A percentile compares a stretch with the other conserved stretches of the same genome.
Evolutionary conservation across 192 early-diverging fungal species (phyloP).

Genomic region (Coemansia sp.): DNA sequence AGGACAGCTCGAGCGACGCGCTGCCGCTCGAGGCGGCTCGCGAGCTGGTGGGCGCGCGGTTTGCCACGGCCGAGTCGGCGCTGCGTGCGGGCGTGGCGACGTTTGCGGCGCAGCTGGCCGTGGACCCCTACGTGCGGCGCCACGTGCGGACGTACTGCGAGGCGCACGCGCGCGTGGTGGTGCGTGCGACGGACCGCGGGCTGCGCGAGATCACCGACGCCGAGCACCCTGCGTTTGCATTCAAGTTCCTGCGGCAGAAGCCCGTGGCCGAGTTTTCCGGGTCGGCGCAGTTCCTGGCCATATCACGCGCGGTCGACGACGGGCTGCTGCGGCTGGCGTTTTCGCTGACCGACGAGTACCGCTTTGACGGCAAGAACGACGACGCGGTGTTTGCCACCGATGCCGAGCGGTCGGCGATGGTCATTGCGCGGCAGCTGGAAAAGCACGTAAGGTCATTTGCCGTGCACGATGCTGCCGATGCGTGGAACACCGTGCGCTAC

Average conservation of each 20-base stretch:
- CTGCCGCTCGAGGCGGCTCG: conserved; percentile 37
- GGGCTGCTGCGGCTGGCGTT: conserved; percentile 63
- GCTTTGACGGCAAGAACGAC: conserved; percentile 15
- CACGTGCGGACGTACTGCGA: conserved; percentile 76
- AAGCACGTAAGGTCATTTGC: conserved; percentile 15
- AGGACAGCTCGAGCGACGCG: neutral
- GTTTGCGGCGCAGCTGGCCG: conserved; percentile 75
- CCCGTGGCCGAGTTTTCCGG: conserved; percentile 67
- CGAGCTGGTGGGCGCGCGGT: conserved; percentile 26
- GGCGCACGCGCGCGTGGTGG: conserved; percentile 67
- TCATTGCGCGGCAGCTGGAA: conserved; percentile 24
- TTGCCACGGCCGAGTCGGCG: conserved; percentile 30
- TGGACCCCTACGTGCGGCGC: conserved; percentile 78
- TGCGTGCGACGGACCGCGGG: conserved; percentile 84
- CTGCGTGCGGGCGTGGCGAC: conserved; percentile 65
- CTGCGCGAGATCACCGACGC: conserved; percentile 69
- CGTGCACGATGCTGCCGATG: conserved; percentile 58
- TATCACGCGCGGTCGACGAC: conserved; percentile 72
- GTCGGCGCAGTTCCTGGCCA: conserved; percentile 74
- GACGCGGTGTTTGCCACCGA: conserved; percentile 39
- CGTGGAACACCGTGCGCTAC: conserved; percentile 80
- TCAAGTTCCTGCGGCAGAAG: conserved; percentile 86
- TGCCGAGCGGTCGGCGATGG: conserved; percentile 23
- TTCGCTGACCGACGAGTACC: conserved; percentile 37
- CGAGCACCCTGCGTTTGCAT: conserved; percentile 76